A percentile compares a stretch with the other conserved stretches of the same genome.
Evolutionary conservation across 2,329 filamentous ascomycete species (phyloP).

Genomic region (Byssochlamys sp.): DNA sequence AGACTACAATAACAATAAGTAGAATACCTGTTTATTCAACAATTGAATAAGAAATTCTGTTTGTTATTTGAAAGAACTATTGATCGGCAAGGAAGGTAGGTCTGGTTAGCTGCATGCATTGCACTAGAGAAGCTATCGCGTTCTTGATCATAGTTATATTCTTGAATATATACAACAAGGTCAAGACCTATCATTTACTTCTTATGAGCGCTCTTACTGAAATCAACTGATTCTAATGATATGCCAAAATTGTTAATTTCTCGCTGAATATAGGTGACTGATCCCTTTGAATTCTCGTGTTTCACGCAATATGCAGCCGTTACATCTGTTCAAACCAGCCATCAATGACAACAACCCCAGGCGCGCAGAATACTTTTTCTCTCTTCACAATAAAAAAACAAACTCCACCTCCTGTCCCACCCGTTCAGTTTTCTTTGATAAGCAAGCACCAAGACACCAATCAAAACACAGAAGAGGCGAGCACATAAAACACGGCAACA

Average conservation of each 20-base stretch:
- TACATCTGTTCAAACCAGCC: not conserved
- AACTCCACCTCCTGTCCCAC: not conserved
- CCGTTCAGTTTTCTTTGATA: not conserved
- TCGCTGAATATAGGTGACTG: not conserved
- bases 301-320: not conserved
- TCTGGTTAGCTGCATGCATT: too few relatives aligned
- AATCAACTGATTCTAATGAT: too few relatives aligned
- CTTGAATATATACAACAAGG: too few relatives aligned
- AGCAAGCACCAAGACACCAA: not conserved
- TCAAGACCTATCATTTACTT: too few relatives aligned
- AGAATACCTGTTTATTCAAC: too few relatives aligned
- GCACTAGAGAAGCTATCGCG: too few relatives aligned
- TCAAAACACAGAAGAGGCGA: not conserved
- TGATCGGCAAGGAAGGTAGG: too few relatives aligned
- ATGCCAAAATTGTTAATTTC: not conserved
- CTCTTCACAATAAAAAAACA: not conserved
- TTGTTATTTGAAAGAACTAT: too few relatives aligned
- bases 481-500: not conserved
- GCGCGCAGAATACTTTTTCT: not conserved
- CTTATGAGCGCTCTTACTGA: too few relatives aligned
- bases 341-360: not conserved
- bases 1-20: too few relatives aligned
- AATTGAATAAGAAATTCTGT: too few relatives aligned
- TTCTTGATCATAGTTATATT: too few relatives aligned
- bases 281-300: not conserved